phyloP scores from a whole-genome alignment of 2,329 filamentous ascomycete genomes.

The Fusarium nanum region DNA sequence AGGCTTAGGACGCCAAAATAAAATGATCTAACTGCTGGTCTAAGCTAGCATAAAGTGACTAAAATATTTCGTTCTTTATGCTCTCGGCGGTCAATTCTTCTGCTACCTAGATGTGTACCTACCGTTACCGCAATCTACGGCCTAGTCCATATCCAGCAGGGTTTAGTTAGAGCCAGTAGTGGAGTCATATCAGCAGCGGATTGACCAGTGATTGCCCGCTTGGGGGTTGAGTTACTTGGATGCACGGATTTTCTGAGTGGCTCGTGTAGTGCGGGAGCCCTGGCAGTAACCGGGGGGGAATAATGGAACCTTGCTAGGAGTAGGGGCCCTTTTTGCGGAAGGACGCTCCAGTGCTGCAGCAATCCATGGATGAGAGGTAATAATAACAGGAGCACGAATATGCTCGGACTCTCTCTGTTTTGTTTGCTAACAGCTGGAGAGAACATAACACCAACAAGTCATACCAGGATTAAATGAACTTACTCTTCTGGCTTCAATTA shows the following conservation, averaged over 20 bases:
- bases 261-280: constrained; percentile 45
- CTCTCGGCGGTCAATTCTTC: background rate
- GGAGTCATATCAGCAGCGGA: constrained; percentile 12
- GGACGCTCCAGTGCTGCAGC: background rate
- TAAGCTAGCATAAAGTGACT: background rate
- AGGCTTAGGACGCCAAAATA: background rate
- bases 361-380: background rate
- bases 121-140: background rate
- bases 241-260: constrained; percentile 32
- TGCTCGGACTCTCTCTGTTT: constrained; percentile 5
- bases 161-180: constrained; percentile 29
- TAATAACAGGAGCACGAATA: background rate
- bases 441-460: background rate
- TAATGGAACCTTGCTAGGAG: constrained; percentile 37
- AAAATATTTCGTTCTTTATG: background rate
- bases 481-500: background rate
- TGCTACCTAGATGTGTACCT: background rate
- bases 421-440: background rate
- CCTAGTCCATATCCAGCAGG: constrained; percentile 33
- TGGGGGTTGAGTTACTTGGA: constrained; percentile 14
- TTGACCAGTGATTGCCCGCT: constrained; percentile 19
- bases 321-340: constrained; percentile 16
- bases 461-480: background rate
- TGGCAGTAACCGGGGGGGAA: constrained; percentile 44
- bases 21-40: background rate